Evolutionary conservation across 208 protist genomes (phyloP), one percentile per base, ranked within the genome.

Genomic region (Trypanosoma theileri): DNA sequence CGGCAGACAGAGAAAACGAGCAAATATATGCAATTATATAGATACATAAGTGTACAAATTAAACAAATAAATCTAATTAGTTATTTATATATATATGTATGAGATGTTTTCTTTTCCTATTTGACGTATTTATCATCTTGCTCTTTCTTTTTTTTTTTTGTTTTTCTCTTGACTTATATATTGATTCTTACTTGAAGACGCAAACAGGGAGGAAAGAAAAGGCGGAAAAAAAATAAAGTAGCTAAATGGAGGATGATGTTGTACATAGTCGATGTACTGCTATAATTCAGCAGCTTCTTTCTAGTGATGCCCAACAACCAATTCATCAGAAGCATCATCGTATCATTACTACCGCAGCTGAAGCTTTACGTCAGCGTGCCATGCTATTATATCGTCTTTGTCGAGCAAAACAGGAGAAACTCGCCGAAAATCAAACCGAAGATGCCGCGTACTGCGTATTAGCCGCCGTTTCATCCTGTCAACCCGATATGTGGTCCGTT

Each of bases 401-500:
- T 45, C 73, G 65, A 22, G 77, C 74, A 21, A 78, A 57, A 7
- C 62, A 56, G 2, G 64, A 77, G 21, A 61, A 82, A 0, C 28
- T 69, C 35, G 66, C 59, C 13, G 57, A 52, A 22, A 22, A 75
- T 41, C 67, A 63, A n/a, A 75, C 72, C 4, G 79, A 86, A 53
- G 87, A 93, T 48, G 84, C 87, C 0, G 87, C 80, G 22, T 86
- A 74, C 63, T 93, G 87, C 66, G 82, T 88, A 44, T 82, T 83
- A 17, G 83, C 84, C 1, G 74, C 73, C 3, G 21, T 90, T 19
- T 67, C 82, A 28, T 71, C 68, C 7, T 60, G 71, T 26, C 71
- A 86, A 55, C 80, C 83, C 31, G 13, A 17, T 22, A 35, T 92
- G 11, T 92, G 86, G 86, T 53, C 26, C 14, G 50, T 77, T 2